Evolutionary conservation across 1,284 basidiomycete species (phyloP).

Genomic region (Cutaneotrichosporon sp.): DNA sequence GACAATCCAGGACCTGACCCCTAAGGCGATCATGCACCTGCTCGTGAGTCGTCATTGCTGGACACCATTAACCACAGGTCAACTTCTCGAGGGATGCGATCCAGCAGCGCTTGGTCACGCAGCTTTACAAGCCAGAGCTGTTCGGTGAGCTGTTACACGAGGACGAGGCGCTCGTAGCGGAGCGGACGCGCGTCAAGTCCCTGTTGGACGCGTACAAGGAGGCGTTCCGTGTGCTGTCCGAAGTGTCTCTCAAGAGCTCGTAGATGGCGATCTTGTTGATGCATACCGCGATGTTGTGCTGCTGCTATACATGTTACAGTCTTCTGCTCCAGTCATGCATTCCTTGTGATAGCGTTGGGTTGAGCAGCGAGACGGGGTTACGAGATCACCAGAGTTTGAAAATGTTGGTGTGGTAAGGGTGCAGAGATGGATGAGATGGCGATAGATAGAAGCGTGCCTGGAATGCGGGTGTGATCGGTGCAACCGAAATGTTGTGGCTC

Average conservation of each 20-base stretch:
- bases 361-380: neutral
- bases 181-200: slow-evolving; percentile 89
- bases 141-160: slow-evolving; percentile 91
- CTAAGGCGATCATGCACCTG: slow-evolving; percentile 90
- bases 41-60: slow-evolving; percentile 35
- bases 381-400: neutral
- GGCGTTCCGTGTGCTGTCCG: slow-evolving; percentile 69
- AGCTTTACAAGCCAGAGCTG: slow-evolving; percentile 89
- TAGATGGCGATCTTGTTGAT: slow-evolving; percentile 19
- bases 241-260: slow-evolving; percentile 51
- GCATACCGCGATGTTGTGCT: neutral
- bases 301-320: neutral
- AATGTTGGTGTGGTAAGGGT: neutral
- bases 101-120: slow-evolving; percentile 89
- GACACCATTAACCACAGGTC: slow-evolving; percentile 60
- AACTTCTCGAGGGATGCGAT: slow-evolving; percentile 95
- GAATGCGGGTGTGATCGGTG: neutral
- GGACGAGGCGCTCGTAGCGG: slow-evolving; percentile 90
- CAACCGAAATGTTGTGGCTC: neutral
- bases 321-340: neutral
- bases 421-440: neutral
- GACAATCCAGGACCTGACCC: slow-evolving; percentile 93
- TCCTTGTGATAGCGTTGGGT: neutral
- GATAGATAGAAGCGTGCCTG: neutral
- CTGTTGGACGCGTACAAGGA: slow-evolving; percentile 95